phyloP scores from a whole-genome alignment of 177 flowering plant genomes.

The Vitis hybrid region DNA sequence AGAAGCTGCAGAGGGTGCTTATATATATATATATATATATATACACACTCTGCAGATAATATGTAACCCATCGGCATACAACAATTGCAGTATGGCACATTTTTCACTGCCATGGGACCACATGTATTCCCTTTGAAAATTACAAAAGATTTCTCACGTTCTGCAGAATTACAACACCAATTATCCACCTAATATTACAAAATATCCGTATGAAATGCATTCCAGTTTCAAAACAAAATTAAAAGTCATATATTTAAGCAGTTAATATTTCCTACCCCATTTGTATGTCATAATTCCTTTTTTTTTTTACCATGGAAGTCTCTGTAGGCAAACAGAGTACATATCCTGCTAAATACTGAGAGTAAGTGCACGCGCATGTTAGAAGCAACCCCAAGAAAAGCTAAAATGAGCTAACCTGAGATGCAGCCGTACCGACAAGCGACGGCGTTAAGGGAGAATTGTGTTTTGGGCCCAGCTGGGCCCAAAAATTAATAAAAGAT shows the following conservation, averaged over 20 bases:
- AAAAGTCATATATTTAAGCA: too few species aligned
- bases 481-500: too few species aligned
- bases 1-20: too few species aligned
- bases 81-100: slow-evolving; percentile 6
- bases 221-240: too few species aligned
- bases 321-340: neutral
- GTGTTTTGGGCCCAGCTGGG: too few species aligned
- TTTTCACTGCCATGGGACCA: slow-evolving; percentile 16
- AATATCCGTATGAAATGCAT: too few species aligned
- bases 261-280: neutral
- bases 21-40: neutral
- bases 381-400: neutral
- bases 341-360: neutral
- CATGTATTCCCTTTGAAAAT: neutral
- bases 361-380: neutral
- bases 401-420: slow-evolving; percentile 61
- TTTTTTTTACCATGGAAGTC: neutral
- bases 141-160: neutral
- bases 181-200: too few species aligned
- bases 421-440: slow-evolving; percentile 85
- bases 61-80: neutral
- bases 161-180: neutral
- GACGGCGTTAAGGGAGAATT: slow-evolving; percentile 54
- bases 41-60: slow-evolving; percentile 1
- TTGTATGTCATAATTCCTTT: neutral